Evolutionary conservation across 2,329 filamentous ascomycete genomes (phyloP).

Genomic region (Sporothrix brasiliensis): DNA sequence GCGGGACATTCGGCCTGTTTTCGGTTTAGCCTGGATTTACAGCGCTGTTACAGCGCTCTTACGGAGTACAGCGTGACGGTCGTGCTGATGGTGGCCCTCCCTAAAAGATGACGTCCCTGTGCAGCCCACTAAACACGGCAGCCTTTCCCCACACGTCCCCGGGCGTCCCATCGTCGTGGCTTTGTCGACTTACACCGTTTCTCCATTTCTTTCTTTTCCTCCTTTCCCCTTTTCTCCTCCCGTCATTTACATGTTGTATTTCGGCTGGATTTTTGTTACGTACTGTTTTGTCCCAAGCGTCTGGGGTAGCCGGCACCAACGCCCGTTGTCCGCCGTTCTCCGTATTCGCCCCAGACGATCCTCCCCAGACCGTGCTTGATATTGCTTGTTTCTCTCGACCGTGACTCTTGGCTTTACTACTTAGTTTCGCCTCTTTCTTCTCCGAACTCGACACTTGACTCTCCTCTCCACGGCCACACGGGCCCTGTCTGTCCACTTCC

Average conservation of each 20-base stretch:
- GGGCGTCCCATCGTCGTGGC: no score
- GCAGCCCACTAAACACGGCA: slow-evolving; percentile 10
- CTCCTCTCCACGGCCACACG: no score
- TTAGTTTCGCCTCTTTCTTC: neutral
- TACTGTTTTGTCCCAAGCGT: neutral
- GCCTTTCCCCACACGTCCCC: neutral
- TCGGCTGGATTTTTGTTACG: neutral
- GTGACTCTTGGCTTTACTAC: neutral
- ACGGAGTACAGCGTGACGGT: neutral
- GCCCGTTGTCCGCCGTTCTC: neutral
- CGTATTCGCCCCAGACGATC: no score
- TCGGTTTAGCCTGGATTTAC: neutral
- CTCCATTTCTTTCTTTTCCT: neutral
- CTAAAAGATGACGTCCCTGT: neutral
- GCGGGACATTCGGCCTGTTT: slow-evolving; percentile 20
- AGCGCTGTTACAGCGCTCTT: neutral
- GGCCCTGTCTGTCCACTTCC: neutral
- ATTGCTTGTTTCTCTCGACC: neutral
- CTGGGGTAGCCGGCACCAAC: slow-evolving; percentile 5
- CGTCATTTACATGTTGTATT: neutral
- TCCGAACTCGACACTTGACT: neutral
- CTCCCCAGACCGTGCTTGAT: no score
- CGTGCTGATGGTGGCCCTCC: neutral
- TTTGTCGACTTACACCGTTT: neutral
- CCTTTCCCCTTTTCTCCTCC: no score